Evolutionary conservation across 2,329 filamentous ascomycete genomes (phyloP).

Genomic region (Calonectria pauciramosa): DNA sequence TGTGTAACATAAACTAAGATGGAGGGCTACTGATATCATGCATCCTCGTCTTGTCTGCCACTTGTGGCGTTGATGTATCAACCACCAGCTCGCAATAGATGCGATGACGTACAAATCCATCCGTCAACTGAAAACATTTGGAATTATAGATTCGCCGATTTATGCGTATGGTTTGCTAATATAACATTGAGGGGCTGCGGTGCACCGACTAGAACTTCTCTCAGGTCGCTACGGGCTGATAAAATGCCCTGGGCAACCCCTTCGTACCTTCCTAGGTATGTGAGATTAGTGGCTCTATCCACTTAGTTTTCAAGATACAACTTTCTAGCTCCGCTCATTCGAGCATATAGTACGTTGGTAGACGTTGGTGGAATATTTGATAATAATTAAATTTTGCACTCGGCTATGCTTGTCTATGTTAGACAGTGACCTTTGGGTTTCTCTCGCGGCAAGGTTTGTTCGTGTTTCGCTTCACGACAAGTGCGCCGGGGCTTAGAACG

Average conservation of each 20-base stretch:
- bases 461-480: not conserved
- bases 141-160: not conserved
- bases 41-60: conserved; percentile 98
- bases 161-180: not conserved
- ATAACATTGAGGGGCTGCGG: not conserved
- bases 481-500: not conserved
- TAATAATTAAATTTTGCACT: not conserved
- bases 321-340: not conserved
- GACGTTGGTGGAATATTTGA: not conserved
- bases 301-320: not conserved
- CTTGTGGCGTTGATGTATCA: conserved; percentile 92
- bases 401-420: not conserved
- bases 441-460: not conserved
- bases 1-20: conserved; percentile 79
- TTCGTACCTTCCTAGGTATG: not conserved
- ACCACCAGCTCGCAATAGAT: not conserved
- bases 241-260: not conserved
- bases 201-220: not conserved
- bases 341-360: not conserved
- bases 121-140: not conserved
- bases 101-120: not conserved
- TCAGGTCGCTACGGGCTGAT: not conserved
- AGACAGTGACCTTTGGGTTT: not conserved
- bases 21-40: conserved; percentile 99
- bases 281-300: not conserved